These are phyloP conservation scores for Lepidium campestre DNA, from an alignment of 441 rosid genomes.

Conservation along the genomic window DNA sequence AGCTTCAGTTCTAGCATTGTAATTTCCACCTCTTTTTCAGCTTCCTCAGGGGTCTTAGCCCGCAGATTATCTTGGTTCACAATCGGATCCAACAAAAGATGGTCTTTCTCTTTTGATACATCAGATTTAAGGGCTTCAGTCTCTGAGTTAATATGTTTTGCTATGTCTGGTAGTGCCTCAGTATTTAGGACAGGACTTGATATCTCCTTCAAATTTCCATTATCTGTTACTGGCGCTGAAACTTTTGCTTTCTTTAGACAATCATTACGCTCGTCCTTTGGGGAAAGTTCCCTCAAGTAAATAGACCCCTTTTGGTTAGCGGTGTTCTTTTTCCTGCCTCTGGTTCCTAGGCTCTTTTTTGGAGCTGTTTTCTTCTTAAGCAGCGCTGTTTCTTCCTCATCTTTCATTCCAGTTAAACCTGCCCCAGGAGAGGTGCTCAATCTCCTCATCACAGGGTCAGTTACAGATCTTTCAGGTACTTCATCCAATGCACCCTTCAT, in stretches of 20 bases:
- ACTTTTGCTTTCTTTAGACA: slow-evolving; percentile 23
- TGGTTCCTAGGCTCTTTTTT: slow-evolving; percentile 54
- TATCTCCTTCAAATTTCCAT: slow-evolving; percentile 26
- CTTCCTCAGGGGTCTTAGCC: slow-evolving; percentile 12
- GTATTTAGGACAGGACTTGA: slow-evolving; percentile 22
- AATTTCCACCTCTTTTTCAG: slow-evolving; percentile 14
- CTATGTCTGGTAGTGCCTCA: slow-evolving; percentile 25
- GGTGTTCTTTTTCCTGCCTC: slow-evolving; percentile 34
- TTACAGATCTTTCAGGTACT: slow-evolving; percentile 30
- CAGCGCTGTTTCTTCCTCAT: slow-evolving; percentile 25
- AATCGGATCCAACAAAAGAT: slow-evolving; percentile 18
- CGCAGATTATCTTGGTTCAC: slow-evolving; percentile 25
- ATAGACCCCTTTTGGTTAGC: slow-evolving; percentile 57
- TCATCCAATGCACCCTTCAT: slow-evolving; percentile 12
- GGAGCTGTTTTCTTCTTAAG: slow-evolving; percentile 40
- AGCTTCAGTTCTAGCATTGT: neutral
- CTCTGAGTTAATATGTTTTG: slow-evolving; percentile 10
- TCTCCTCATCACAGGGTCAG: slow-evolving; percentile 23
- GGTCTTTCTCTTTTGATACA: slow-evolving; percentile 44
- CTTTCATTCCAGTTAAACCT: slow-evolving; percentile 29
- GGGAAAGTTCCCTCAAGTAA: slow-evolving; percentile 36
- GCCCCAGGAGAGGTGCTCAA: slow-evolving; percentile 16
- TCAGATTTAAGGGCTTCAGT: slow-evolving; percentile 38
- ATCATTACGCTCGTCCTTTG: slow-evolving; percentile 23
- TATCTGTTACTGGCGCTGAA: slow-evolving; percentile 16